Evolutionary conservation across 495 filamentous ascomycete genomes (phyloP).

Genomic region (Xylaria telfairii): DNA sequence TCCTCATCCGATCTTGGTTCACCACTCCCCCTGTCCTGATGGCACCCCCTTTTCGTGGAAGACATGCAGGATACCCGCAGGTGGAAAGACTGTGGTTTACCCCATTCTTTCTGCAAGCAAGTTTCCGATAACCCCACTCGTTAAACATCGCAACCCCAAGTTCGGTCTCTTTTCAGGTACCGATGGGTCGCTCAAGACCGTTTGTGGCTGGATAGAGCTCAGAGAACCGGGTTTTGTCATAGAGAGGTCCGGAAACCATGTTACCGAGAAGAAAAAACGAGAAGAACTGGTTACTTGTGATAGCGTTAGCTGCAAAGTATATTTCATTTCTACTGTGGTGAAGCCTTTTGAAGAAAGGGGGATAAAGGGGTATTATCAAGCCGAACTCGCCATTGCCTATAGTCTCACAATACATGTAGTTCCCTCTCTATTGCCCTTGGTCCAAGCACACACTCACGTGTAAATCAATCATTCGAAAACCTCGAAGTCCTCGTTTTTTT

Average conservation of each 20-base stretch:
- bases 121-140: slow-evolving; percentile 1
- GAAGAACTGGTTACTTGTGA: neutral
- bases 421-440: neutral
- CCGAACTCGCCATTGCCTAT: neutral
- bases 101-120: slow-evolving; percentile 10
- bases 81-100: neutral
- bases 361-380: neutral
- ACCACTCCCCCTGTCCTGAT: slow-evolving; percentile 5
- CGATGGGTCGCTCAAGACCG: neutral
- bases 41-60: neutral
- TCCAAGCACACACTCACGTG: neutral
- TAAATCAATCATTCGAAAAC: neutral
- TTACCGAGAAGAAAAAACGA: neutral
- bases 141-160: neutral
- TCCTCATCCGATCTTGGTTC: slow-evolving; percentile 16
- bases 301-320: neutral
- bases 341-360: neutral
- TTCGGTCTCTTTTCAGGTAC: neutral
- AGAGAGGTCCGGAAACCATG: neutral
- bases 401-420: neutral
- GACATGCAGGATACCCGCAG: slow-evolving; percentile 6
- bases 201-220: neutral
- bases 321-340: neutral
- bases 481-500: neutral
- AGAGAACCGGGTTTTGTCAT: neutral